A percentile compares a stretch with the other conserved stretches of the same genome.
Conservation (phyloP, 306 rosid genomes). For the peach (Prunus persica) region Prunus_persica_NCBIv2 NC_034011.1:4375501-4376000, state of each 20-base stretch:
- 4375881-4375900: slow-evolving; percentile 87
- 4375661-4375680: slow-evolving; percentile 73
- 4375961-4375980: slow-evolving; percentile 82
- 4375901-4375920: slow-evolving; percentile 72
- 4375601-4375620: background rate
- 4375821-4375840: slow-evolving; percentile 85
- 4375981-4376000: slow-evolving; percentile 74
- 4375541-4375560: background rate
- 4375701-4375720: slow-evolving; percentile 84
- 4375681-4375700: slow-evolving; percentile 83
- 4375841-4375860: slow-evolving; percentile 72
- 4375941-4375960: slow-evolving; percentile 80
- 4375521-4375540: background rate
- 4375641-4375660: slow-evolving; percentile 80
- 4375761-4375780: slow-evolving; percentile 70
- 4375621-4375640: slow-evolving; percentile 15
- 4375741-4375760: slow-evolving; percentile 82
- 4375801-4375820: slow-evolving; percentile 88
- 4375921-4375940: slow-evolving; percentile 66
- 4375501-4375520: background rate
- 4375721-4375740: slow-evolving; percentile 76
- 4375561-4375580: background rate
- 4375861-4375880: slow-evolving; percentile 71
- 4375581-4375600: background rate
- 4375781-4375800: slow-evolving; percentile 70